Evolutionary conservation across 768 basidiomycete genomes (phyloP).

Genomic region (Leccinum rimulosum): DNA sequence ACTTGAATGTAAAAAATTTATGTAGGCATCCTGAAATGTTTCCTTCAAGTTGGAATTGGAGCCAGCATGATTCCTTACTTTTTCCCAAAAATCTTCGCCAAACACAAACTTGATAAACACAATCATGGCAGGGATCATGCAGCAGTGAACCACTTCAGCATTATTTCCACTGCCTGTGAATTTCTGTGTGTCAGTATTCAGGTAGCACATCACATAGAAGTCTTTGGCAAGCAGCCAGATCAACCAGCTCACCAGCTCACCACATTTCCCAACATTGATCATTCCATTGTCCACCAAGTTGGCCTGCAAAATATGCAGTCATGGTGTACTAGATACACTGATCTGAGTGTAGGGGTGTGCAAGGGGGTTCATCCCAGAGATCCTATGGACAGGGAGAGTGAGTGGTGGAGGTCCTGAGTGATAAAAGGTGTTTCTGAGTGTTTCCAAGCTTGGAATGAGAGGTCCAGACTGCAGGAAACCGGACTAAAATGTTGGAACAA

Average conservation of each 20-base stretch:
- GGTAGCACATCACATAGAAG: neutral
- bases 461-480: too few relatives aligned
- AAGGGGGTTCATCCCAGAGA: too few relatives aligned
- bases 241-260: conserved; percentile 10
- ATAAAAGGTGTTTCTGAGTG: too few relatives aligned
- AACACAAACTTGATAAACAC: conserved; percentile 5
- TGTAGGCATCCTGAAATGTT: neutral
- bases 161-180: neutral
- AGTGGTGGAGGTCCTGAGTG: too few relatives aligned
- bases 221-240: neutral
- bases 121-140: neutral
- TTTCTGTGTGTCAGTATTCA: too few relatives aligned
- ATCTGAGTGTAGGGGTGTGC: neutral
- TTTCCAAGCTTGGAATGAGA: too few relatives aligned
- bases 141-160: neutral
- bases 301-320: neutral
- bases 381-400: too few relatives aligned
- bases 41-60: too few relatives aligned
- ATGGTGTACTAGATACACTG: too few relatives aligned
- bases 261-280: neutral
- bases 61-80: neutral
- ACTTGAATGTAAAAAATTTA: neutral
- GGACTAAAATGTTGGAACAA: too few relatives aligned
- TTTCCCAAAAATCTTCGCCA: neutral
- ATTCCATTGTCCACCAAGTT: neutral